Evolutionary conservation across 768 basidiomycete species (phyloP).

Genomic region (Wakefieldia striispora): DNA sequence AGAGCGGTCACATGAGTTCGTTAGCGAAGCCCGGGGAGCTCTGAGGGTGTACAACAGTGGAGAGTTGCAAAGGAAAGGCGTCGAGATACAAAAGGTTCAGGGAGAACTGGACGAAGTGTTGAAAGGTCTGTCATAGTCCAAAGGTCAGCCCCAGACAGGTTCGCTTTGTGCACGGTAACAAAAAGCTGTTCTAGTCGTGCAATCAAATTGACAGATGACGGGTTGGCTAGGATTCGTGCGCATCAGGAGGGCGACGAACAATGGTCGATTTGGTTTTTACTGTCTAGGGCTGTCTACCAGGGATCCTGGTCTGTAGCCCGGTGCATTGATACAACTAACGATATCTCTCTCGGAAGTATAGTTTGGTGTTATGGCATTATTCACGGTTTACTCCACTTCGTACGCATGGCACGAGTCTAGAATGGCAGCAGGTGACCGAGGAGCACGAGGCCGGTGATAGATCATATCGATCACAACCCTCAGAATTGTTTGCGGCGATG

Average conservation of each 20-base stretch:
- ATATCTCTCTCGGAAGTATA: too few species aligned
- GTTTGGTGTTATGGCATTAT: too few species aligned
- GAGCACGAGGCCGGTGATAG: constrained; percentile 7
- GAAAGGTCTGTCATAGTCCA: constrained; percentile 28
- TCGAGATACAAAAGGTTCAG: constrained; percentile 55
- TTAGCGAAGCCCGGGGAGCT: constrained; percentile 53
- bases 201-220: too few species aligned
- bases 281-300: too few species aligned
- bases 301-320: too few species aligned
- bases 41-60: constrained; percentile 43
- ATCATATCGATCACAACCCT: constrained; percentile 18
- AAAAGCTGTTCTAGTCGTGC: background rate
- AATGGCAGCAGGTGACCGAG: background rate
- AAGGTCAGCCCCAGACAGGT: constrained; percentile 9
- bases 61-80: constrained; percentile 52
- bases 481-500: background rate
- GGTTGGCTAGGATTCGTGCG: too few species aligned
- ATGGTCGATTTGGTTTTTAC: too few species aligned
- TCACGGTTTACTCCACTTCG: too few species aligned
- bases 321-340: too few species aligned
- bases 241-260: too few species aligned
- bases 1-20: constrained; percentile 58
- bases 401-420: background rate
- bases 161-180: background rate
- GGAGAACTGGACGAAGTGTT: constrained; percentile 52